Base-by-base conservation (phyloP, 2,329 filamentous ascomycete genomes). In the Colletotrichum noveboracense region DNA sequence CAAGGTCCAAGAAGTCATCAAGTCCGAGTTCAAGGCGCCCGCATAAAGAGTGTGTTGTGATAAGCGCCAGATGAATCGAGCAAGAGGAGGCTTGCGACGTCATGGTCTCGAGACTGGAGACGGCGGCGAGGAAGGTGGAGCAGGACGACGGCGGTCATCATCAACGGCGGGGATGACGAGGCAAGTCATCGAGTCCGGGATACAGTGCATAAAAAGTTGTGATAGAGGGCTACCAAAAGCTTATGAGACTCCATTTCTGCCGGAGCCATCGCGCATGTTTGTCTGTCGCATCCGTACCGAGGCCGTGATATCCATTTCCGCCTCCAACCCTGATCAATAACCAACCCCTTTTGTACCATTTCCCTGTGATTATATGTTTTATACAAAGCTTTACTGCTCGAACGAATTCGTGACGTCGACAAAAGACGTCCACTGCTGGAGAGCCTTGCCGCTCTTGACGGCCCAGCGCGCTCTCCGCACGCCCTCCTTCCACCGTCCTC, bases 401-500 rank as follows among this genome's bases (percentile, higher is more conserved):
- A 77, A 75, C 3, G 43, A 81, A 81, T 96, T 96, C 12, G 95
- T 98, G 38, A 95, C 92, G 75, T 96, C 91, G 48, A 98, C 96
- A 86, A 98, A 98, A 26, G 89, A 89, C 73, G 93, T 89, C 92
- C 97, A 96, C 85, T 96, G 93, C 82, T 89, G 93, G 89, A 95
- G 93, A n/a, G 96, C 95, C 83, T 93, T 92, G 62, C 96, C 96
- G 83, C 95, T 98, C 85, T 93, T 91, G 64, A 99, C 91, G 13
- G 95, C 95, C 94, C 95, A 97, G 80, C 94, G 92, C 18, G 97
- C 97, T 82, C 95, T 91, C 80, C 96, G 89, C 16, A 98, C 91
- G 68, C 96, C 97, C 83, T 98, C 96, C 87, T 98, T 99, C 97
- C 97, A 99, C 81, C 96, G 91, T 73, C 95, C 92, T 16, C 95